Evolutionary conservation across 176 grass and related monocot genomes (phyloP).

Genomic region (Elaeis guineensis): DNA sequence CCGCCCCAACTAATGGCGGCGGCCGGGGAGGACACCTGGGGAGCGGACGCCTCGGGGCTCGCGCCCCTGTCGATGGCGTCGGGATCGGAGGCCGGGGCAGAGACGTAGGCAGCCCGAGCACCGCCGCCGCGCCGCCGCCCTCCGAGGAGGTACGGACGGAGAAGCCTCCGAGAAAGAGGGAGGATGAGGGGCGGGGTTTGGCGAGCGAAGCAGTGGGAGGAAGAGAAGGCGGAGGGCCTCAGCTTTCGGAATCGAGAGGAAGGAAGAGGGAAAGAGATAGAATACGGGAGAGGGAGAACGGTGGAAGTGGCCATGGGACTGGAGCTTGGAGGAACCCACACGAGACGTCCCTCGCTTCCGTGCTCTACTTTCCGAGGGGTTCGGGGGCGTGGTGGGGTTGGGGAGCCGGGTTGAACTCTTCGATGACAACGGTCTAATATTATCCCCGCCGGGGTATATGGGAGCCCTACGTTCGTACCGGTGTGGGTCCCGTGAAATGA

Average conservation of each 20-base stretch:
- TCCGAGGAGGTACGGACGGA: conserved; percentile 1
- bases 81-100: conserved; percentile 65
- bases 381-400: too few relatives aligned
- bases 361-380: too few relatives aligned
- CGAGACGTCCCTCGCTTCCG: too few relatives aligned
- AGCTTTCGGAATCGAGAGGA: not conserved
- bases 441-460: too few relatives aligned
- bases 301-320: not conserved
- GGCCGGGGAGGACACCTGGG: conserved; percentile 20
- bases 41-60: conserved; percentile 19
- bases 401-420: too few relatives aligned
- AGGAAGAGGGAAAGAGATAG: not conserved
- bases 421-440: too few relatives aligned
- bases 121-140: not conserved
- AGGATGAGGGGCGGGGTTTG: not conserved
- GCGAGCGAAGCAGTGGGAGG: not conserved
- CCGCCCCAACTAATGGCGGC: conserved; percentile 54
- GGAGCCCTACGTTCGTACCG: too few relatives aligned
- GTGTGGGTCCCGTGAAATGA: too few relatives aligned
- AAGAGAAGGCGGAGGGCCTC: not conserved
- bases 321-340: too few relatives aligned
- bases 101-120: conserved; percentile 40
- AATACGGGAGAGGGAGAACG: conserved; percentile 1
- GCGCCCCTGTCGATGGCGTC: conserved; percentile 37
- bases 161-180: not conserved